Evolutionary conservation across 108 stramenopile genomes (phyloP).

Genomic region (Pseudonitzschia multiseries): DNA sequence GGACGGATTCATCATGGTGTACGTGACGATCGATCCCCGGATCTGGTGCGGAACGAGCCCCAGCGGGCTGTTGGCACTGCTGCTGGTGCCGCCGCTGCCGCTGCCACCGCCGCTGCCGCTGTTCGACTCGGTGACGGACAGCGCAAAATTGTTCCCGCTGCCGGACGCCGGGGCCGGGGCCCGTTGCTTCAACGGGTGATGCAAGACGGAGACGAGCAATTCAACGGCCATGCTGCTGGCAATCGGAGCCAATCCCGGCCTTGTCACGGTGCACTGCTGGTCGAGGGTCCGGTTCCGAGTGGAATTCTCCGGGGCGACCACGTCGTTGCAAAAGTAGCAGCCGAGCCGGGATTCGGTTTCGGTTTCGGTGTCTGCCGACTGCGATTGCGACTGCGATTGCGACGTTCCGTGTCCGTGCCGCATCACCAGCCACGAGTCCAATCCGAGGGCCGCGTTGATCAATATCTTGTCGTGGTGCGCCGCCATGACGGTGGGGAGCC

Average conservation of each 20-base stretch:
- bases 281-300: conserved; percentile 95
- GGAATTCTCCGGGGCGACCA: conserved; percentile 96
- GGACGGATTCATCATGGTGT: conserved; percentile 90
- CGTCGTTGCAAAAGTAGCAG: conserved; percentile 99
- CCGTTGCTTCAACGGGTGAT: conserved; percentile 72
- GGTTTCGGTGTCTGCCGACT: too few species aligned
- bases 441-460: conserved; percentile 95
- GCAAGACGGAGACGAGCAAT: conserved; percentile 90
- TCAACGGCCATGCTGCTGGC: conserved; percentile 95
- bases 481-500: conserved; percentile 98
- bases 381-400: neutral
- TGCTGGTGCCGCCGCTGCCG: conserved; percentile 2
- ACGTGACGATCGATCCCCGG: conserved; percentile 89
- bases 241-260: conserved; percentile 97
- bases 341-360: conserved; percentile 58
- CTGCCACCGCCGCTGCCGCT: conserved; percentile 4
- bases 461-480: conserved; percentile 82
- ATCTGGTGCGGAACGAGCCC: conserved; percentile 92
- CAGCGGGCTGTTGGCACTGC: conserved; percentile 38
- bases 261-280: conserved; percentile 98
- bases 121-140: conserved; percentile 34
- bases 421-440: conserved; percentile 97
- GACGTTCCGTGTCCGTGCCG: conserved; percentile 80
- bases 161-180: conserved; percentile 53
- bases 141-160: conserved; percentile 34